A percentile compares a stretch with the other conserved stretches of the same genome.
Evolutionary conservation across 768 basidiomycete genomes (phyloP).

Genomic region (Scleroderma citrinum): DNA sequence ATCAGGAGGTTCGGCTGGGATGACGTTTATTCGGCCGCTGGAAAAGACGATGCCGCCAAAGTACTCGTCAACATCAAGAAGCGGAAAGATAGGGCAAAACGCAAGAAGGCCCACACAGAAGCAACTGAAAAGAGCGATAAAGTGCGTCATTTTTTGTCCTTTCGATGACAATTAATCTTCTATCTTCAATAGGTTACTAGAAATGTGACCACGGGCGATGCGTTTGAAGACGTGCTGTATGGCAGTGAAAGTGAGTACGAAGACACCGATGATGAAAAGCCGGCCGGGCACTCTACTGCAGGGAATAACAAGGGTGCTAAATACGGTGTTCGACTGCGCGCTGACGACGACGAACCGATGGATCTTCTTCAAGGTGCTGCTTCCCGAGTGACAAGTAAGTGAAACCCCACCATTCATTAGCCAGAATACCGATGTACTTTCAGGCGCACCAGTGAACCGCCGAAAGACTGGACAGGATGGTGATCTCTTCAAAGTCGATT

Average conservation of each 20-base stretch:
- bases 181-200: slow-evolving; percentile 37
- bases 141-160: slow-evolving; percentile 16
- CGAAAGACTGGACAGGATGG: slow-evolving; percentile 86
- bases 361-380: slow-evolving; percentile 83
- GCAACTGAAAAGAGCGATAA: slow-evolving; percentile 58
- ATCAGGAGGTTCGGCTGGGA: slow-evolving; percentile 87
- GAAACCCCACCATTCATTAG: neutral
- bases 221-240: slow-evolving; percentile 96
- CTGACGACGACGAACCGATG: slow-evolving; percentile 92
- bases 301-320: slow-evolving; percentile 33
- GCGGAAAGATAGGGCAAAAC: slow-evolving; percentile 88
- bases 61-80: slow-evolving; percentile 93
- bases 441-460: slow-evolving; percentile 43
- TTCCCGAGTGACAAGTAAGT: slow-evolving; percentile 64
- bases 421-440: slow-evolving; percentile 2
- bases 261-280: slow-evolving; percentile 59
- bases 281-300: slow-evolving; percentile 22
- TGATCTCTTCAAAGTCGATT: slow-evolving; percentile 80
- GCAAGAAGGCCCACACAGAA: slow-evolving; percentile 63
- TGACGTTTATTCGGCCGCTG: slow-evolving; percentile 67
- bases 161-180: slow-evolving; percentile 7
- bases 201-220: slow-evolving; percentile 66
- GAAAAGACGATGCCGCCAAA: slow-evolving; percentile 79
- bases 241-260: slow-evolving; percentile 91
- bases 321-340: slow-evolving; percentile 60